Conservation (phyloP, 345 rosid genomes). For the Sisymbrium irio region DNA sequence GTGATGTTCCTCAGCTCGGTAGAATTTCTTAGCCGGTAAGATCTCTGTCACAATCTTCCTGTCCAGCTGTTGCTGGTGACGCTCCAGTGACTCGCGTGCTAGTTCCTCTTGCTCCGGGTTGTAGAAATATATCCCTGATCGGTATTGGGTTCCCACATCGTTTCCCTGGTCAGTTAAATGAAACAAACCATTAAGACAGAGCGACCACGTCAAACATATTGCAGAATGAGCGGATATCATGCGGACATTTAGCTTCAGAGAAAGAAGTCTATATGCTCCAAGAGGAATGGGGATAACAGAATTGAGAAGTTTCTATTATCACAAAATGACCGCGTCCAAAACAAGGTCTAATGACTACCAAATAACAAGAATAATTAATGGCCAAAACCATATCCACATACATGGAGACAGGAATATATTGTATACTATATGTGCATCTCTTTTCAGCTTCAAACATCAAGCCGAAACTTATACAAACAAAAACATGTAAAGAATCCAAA, state of each 20-base stretch:
- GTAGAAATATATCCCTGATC: constrained; percentile 81
- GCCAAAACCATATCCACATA: background rate
- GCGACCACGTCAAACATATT: background rate
- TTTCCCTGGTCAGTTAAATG: constrained; percentile 51
- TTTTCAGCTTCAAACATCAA: background rate
- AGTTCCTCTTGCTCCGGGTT: constrained; percentile 77
- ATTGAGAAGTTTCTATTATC: background rate
- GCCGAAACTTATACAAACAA: background rate
- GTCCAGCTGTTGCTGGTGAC: constrained; percentile 54
- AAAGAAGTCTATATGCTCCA: background rate
- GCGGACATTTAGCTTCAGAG: background rate
- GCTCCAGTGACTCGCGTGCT: constrained; percentile 64
- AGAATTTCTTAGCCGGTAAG: constrained; percentile 85
- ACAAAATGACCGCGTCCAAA: background rate
- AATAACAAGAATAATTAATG: background rate
- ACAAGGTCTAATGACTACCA: background rate
- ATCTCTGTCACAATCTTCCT: constrained; percentile 80
- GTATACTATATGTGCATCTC: no score
- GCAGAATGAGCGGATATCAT: background rate
- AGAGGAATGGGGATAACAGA: background rate
- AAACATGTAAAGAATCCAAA: background rate
- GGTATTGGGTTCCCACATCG: constrained; percentile 88
- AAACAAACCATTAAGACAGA: background rate
- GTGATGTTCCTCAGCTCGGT: constrained; percentile 84
- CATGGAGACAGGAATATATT: no score